phyloP scores from a whole-genome alignment of 2,329 filamentous ascomycete species.

The Trichoderma atrobrunneum region DNA sequence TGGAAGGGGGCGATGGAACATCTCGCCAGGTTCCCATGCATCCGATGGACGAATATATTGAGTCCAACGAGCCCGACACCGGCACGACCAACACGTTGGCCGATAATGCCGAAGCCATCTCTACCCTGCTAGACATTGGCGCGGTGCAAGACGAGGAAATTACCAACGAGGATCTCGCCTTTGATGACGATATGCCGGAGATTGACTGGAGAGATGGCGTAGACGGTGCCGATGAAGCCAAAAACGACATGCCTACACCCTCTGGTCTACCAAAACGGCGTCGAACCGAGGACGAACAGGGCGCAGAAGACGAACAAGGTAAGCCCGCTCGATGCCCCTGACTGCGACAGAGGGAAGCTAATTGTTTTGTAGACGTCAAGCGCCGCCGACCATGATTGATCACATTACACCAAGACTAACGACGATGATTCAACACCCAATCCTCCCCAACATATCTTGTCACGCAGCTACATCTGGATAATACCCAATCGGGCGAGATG shows the following conservation, averaged over 20 bases:
- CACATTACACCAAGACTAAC: conserved; percentile 2
- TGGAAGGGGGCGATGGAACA: conserved; percentile 19
- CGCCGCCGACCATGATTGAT: conserved; percentile 22
- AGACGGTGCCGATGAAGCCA: conserved; percentile 1
- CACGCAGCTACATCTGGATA: neutral
- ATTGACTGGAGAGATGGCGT: conserved; percentile 25
- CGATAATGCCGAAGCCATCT: conserved; percentile 32
- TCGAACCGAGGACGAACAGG: conserved; percentile 22
- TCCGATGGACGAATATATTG: conserved; percentile 21
- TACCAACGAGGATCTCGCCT: conserved; percentile 19
- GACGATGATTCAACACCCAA: neutral
- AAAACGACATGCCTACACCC: conserved; percentile 2
- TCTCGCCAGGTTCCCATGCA: neutral
- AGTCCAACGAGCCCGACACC: conserved; percentile 25
- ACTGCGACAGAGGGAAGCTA: neutral
- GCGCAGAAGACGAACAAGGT: conserved; percentile 22
- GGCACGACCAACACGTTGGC: conserved; percentile 35
- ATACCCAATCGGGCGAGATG: neutral
- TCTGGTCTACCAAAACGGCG: conserved; percentile 20
- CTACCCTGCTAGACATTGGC: conserved; percentile 26
- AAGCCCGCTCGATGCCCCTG: neutral
- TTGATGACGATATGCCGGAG: conserved; percentile 26
- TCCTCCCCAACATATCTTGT: neutral
- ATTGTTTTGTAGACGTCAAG: conserved; percentile 22
- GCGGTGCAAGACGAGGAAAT: conserved; percentile 21